These are phyloP conservation scores for Trichoderma brevicompactum DNA, from an alignment of 2,329 filamentous ascomycete species.

Conservation along the genomic window DNA sequence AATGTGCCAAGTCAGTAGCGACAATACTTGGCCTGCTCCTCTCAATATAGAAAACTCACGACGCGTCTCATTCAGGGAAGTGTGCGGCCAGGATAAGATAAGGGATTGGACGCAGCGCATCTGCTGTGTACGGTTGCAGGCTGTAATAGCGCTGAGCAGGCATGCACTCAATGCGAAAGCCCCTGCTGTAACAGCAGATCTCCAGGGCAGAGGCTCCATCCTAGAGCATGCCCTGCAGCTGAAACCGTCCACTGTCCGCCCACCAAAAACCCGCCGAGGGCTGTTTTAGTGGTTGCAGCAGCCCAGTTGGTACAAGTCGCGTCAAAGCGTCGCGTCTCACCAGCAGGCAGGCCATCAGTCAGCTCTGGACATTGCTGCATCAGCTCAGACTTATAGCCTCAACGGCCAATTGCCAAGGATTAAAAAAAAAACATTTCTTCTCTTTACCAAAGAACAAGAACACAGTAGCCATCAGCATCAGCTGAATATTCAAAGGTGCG, in stretches of 20 bases:
- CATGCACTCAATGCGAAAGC: slow-evolving; percentile 3
- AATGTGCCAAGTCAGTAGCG: not conserved
- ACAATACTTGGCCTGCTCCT: not conserved
- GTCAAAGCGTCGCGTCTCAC: slow-evolving; percentile 15
- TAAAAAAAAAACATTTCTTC: not conserved
- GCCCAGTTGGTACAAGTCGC: slow-evolving; percentile 13
- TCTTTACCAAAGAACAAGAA: not conserved
- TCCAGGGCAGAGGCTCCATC: slow-evolving; percentile 10
- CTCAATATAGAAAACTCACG: slow-evolving; percentile 12
- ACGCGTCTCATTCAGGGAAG: slow-evolving; percentile 29
- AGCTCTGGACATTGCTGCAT: too few species aligned
- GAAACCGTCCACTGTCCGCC: not conserved
- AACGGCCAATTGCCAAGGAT: not conserved
- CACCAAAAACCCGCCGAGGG: not conserved
- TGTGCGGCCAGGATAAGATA: slow-evolving; percentile 8
- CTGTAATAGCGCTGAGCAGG: not conserved
- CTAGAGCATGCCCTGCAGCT: slow-evolving; percentile 12
- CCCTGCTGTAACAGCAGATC: slow-evolving; percentile 18
- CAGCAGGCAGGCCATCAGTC: not conserved
- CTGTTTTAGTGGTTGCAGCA: slow-evolving; percentile 15
- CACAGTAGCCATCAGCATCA: not conserved
- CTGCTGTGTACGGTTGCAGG: too few species aligned
- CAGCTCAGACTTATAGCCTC: too few species aligned
- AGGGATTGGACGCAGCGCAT: not conserved
- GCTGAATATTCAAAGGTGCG: too few species aligned